These are phyloP conservation scores for Mycena kentingensis DNA, from an alignment of 768 basidiomycete species.

Conservation along the genomic window DNA sequence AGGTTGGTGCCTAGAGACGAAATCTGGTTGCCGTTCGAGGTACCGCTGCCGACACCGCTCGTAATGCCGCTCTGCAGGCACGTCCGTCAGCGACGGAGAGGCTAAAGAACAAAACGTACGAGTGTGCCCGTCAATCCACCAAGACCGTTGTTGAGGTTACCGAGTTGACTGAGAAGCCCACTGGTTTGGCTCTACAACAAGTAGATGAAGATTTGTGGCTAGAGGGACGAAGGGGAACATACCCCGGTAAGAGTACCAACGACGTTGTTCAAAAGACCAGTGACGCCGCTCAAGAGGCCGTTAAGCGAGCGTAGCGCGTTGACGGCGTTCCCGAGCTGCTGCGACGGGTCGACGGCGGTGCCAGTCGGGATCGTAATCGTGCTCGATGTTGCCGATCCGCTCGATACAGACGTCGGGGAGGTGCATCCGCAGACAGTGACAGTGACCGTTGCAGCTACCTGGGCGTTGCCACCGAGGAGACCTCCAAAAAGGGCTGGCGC, in stretches of 20 bases:
- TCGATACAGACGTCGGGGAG: neutral
- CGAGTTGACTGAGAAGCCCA: neutral
- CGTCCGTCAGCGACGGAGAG: neutral
- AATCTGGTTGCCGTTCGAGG: neutral
- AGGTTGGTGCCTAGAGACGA: neutral
- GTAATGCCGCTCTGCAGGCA: neutral
- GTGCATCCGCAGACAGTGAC: neutral
- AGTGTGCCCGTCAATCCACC: neutral
- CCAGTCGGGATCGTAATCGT: neutral
- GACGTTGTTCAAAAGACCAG: neutral
- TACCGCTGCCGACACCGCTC: neutral
- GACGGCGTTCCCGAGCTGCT: neutral
- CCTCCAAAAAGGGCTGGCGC: neutral
- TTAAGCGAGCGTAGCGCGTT: neutral
- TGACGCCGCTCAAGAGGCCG: neutral
- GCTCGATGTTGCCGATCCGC: no score
- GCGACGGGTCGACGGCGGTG: neutral
- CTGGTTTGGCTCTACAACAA: no score
- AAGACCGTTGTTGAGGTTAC: neutral
- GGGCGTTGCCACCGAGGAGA: neutral
- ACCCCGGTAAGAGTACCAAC: neutral
- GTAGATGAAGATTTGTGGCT: neutral
- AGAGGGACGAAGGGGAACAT: neutral
- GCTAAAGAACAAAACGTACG: neutral
- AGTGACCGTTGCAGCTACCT: neutral